Evolutionary conservation across 352 stramenopile genomes (phyloP), one percentile per base, ranked within the genome.

Genomic region (Globisporangium camurandrum): DNA sequence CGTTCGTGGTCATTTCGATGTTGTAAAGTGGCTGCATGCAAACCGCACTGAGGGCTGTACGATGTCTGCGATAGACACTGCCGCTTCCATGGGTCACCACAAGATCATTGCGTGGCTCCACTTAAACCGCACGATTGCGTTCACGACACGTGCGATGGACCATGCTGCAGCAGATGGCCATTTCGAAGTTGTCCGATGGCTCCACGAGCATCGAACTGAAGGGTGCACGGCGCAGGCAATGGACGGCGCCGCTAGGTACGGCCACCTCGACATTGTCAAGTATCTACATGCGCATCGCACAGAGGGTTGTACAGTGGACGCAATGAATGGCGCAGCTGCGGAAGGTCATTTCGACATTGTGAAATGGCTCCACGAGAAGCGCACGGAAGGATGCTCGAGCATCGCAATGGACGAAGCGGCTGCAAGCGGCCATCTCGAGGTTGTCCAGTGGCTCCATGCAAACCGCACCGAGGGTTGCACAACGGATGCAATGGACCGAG

Each of bases 71-170:
- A 19, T 19, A 30, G 12, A 33, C 20, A 19, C 20, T 12, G 38
- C 37, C 3, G 49, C 20, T 11, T 7, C 44, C 4, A 4, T 12
- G 2, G 22, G 24, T 10, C n/a, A 46, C 26, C 23, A 47, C 23
- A 38, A 54, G 37, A 23, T 41, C 20, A 31, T 54, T 20, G 17
- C 38, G 48, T 46, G 48, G 24, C 27, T 54, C 12, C 45, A 14
- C 14, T 24, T 33, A 11, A 34, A 34, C 28, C 28, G 28, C 28
- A 11, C 28, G 28, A 11, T 11, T 5, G 28, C 6, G 6, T 34
- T 5, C 28, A 34, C 28, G 28, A 11, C 28, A 6, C 6, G 11
- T 34, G 28, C 28, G 28, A 34, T 11, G 28, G 11, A 6, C 11
- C 6, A 34, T 11, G 28, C 28, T 34, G 28, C 28, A 11, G 11